These are phyloP conservation scores for Dactylellina parvicollis DNA, from an alignment of 2,329 filamentous ascomycete genomes.

Conservation along the genomic window DNA sequence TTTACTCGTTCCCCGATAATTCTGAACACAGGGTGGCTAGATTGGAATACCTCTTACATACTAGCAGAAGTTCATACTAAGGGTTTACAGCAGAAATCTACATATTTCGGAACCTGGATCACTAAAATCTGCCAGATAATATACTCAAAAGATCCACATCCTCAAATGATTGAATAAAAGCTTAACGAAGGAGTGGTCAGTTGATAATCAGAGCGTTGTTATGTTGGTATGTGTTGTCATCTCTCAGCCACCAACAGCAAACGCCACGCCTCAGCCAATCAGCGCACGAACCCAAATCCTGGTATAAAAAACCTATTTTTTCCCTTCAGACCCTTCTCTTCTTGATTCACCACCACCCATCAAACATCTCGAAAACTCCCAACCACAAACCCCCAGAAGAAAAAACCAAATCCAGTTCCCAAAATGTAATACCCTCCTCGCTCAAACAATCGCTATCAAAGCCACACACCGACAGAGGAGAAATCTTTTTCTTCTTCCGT, in stretches of 20 bases:
- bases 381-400: conserved; percentile 4
- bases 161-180: too few species aligned
- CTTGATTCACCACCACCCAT: conserved; percentile 15
- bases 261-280: background rate
- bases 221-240: background rate
- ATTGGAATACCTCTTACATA: too few species aligned
- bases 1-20: too few species aligned
- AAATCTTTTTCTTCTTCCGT: conserved; percentile 63
- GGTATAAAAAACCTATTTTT: conserved; percentile 25
- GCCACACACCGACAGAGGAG: conserved; percentile 87
- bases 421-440: conserved; percentile 73
- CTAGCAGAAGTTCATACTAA: too few species aligned
- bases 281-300: background rate
- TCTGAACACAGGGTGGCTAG: too few species aligned
- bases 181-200: too few species aligned
- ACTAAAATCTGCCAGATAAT: too few species aligned
- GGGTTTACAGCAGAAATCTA: too few species aligned
- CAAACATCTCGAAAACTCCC: conserved; percentile 26
- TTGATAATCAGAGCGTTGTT: too few species aligned
- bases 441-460: conserved; percentile 99
- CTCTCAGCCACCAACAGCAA: too few species aligned
- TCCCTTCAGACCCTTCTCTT: background rate
- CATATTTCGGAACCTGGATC: too few species aligned
- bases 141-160: too few species aligned
- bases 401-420: background rate